Conservation (phyloP, 176 grass and related monocot genomes). For the Bromus sterilis region DNA sequence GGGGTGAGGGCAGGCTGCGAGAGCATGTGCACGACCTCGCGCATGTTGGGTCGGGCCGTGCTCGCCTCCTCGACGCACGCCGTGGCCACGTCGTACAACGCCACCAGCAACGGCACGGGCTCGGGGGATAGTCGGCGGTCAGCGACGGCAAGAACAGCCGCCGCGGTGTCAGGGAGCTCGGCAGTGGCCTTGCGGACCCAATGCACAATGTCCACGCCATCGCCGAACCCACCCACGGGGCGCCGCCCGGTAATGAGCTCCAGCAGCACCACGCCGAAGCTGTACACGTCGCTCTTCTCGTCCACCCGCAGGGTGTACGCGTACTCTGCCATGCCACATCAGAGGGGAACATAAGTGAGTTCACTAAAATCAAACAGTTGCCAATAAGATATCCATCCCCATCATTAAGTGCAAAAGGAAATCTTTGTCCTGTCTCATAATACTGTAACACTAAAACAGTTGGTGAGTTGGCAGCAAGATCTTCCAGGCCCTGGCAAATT, state of each 20-base stretch:
- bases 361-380: too few relatives aligned
- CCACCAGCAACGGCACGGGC: constrained; percentile 35
- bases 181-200: constrained; percentile 74
- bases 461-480: not conserved
- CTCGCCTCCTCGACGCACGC: constrained; percentile 69
- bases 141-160: constrained; percentile 38
- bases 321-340: constrained; percentile 39
- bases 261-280: constrained; percentile 80
- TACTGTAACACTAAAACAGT: too few relatives aligned
- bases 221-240: constrained; percentile 66
- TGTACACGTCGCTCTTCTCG: constrained; percentile 89
- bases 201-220: constrained; percentile 81
- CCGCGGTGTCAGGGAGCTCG: constrained; percentile 24
- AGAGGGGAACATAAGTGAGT: not conserved
- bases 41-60: constrained; percentile 62
- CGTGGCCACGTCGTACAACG: constrained; percentile 69
- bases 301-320: constrained; percentile 76
- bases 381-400: not conserved
- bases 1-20: constrained; percentile 21
- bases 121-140: constrained; percentile 42
- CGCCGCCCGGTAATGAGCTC: constrained; percentile 67
- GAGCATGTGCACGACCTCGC: constrained; percentile 79
- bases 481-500: not conserved
- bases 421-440: not conserved
- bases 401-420: not conserved